Conservation (phyloP, 352 stramenopile species). For the Nothophytophthora sp. region DNA sequence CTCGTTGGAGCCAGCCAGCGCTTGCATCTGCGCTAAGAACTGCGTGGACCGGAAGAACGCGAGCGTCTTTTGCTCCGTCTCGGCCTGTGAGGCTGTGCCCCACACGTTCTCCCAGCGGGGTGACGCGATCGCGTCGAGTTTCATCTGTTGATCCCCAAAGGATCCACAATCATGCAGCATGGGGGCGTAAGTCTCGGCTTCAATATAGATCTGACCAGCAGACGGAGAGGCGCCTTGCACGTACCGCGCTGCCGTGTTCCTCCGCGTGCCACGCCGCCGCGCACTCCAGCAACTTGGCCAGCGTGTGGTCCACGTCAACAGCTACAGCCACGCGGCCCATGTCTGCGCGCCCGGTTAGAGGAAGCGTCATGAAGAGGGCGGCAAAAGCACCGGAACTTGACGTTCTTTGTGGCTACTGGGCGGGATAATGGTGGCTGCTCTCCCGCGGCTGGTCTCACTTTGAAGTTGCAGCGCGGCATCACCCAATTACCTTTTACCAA, state of each 20-base stretch:
- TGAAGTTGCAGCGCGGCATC: constrained; percentile 37
- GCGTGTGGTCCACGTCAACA: constrained; percentile 69
- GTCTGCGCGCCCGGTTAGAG: constrained; percentile 17
- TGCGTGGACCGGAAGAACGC: constrained; percentile 57
- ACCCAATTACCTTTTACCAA: background rate
- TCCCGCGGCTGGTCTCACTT: constrained; percentile 20
- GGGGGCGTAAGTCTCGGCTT: no score
- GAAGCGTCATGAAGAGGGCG: no score
- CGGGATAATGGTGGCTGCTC: no score
- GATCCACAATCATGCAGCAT: background rate
- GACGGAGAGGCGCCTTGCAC: background rate
- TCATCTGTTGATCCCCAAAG: no score
- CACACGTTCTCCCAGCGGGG: constrained; percentile 38
- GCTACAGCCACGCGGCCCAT: constrained; percentile 48
- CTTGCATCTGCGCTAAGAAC: constrained; percentile 40
- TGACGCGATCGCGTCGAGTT: constrained; percentile 11
- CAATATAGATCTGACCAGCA: no score
- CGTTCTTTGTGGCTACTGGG: no score
- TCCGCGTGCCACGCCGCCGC: constrained; percentile 57
- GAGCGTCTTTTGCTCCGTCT: constrained; percentile 30
- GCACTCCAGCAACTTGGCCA: constrained; percentile 47
- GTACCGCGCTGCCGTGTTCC: constrained; percentile 38
- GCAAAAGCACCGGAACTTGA: no score
- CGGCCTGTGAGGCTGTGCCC: constrained; percentile 9
- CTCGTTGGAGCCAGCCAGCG: constrained; percentile 27